Conservation (phyloP, 2,329 filamentous ascomycete species). For the Knoxdaviesia proteae region DNA sequence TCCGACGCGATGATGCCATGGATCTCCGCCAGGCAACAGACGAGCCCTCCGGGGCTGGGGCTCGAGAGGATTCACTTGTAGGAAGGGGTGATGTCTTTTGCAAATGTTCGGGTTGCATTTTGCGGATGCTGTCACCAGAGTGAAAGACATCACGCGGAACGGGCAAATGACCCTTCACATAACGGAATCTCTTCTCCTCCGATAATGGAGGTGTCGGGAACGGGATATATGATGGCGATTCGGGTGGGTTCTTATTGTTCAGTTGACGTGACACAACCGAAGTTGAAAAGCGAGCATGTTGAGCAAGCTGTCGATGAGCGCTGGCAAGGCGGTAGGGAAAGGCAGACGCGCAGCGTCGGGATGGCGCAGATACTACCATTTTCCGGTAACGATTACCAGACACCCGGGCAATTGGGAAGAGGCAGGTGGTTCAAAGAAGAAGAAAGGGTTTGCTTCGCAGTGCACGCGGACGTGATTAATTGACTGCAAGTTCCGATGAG, state of each 20-base stretch:
- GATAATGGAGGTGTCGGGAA: slow-evolving; percentile 61
- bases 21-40: slow-evolving; percentile 42
- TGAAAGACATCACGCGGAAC: slow-evolving; percentile 66
- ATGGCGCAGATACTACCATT: too few species aligned
- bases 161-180: slow-evolving; percentile 61
- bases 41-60: slow-evolving; percentile 14
- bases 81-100: slow-evolving; percentile 35
- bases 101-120: slow-evolving; percentile 41
- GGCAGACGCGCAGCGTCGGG: too few species aligned
- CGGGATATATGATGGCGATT: slow-evolving; percentile 74
- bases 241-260: slow-evolving; percentile 37
- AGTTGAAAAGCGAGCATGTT: slow-evolving; percentile 19
- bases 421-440: too few species aligned
- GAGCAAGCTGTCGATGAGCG: slow-evolving; percentile 10
- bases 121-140: slow-evolving; percentile 31
- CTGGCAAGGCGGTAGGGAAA: not conserved
- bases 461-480: too few species aligned
- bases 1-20: slow-evolving; percentile 51
- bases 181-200: slow-evolving; percentile 22
- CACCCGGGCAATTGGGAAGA: too few species aligned
- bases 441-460: too few species aligned
- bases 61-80: slow-evolving; percentile 13
- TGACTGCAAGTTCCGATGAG: too few species aligned
- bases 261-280: slow-evolving; percentile 12
- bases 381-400: too few species aligned